Base-by-base conservation (phyloP, 345 rosid species). In the Hibiscus trionum region DNA sequence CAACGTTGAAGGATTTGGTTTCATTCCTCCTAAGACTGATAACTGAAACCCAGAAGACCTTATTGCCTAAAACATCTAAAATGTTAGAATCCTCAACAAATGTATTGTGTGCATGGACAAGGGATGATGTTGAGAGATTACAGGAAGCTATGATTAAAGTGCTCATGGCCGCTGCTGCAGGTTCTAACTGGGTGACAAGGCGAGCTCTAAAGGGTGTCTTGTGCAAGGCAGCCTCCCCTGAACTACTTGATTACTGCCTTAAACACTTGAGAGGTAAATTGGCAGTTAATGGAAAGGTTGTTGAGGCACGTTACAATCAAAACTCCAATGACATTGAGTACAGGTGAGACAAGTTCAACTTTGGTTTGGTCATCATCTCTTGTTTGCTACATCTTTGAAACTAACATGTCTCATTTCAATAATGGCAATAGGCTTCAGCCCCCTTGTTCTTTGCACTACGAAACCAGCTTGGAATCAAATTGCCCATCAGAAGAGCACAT, bases 161-260 rank as follows among this genome's bases (percentile, higher is more conserved):
- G 47, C 68, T 89, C 26, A 72, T 57, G 71, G 85, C 84, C 24
- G 81, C 83, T 50, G 75, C 77, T 11, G 72, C 72, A 46, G 64
- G 73, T 17, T 77, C 76, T 37, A 78, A 53, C 37, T 87, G 93
- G 94, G 82, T 86, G 5, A 56, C 78, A 4, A 80, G 88, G 80
- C 83, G 81, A 75, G 72, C 88, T 64, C 91, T 89, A 4, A 91
- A 87, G 74, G 87, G 88, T 64, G 84, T 80, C 52, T 17, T 85
- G 74, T 84, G 77, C 74, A 86, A 75, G 67, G 71, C 77, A 64
- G 90, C 86, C 10, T 82, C 94, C 58, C 80, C 82, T 4, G 86
- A 86, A 74, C 87, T 87, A 42, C 81, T 89, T 62, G 83, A 91
- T 75, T 91, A 88, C 63, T 86, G 88, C 81, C 89, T 88, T 50